phyloP scores from a whole-genome alignment of 352 stramenopile species.

The Saprolegnia diclina region DNA sequence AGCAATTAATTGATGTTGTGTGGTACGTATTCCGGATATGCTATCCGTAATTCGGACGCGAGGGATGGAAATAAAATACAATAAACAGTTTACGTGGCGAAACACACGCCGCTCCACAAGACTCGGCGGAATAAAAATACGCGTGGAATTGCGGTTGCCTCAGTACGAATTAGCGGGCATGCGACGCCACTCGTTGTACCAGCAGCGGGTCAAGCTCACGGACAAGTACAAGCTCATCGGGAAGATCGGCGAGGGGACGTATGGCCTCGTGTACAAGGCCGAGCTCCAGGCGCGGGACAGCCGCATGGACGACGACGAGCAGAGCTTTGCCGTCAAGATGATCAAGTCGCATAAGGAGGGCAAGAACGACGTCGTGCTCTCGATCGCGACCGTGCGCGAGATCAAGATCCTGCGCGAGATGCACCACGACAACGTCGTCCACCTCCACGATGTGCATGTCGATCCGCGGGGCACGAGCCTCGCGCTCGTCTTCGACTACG shows the following conservation, averaged over 20 bases:
- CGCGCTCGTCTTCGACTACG: slow-evolving; percentile 86
- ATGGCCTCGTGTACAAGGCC: slow-evolving; percentile 86
- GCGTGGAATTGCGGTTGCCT: not conserved
- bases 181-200: slow-evolving; percentile 24
- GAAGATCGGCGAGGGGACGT: slow-evolving; percentile 87
- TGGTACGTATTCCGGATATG: no score
- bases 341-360: slow-evolving; percentile 87
- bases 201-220: slow-evolving; percentile 45
- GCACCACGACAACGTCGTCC: slow-evolving; percentile 83
- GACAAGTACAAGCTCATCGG: slow-evolving; percentile 81
- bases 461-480: slow-evolving; percentile 77
- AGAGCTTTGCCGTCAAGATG: slow-evolving; percentile 85
- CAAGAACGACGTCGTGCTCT: slow-evolving; percentile 86
- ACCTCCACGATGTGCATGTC: slow-evolving; percentile 81
- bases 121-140: not conserved
- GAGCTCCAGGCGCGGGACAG: slow-evolving; percentile 36
- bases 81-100: no score
- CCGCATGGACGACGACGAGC: slow-evolving; percentile 54
- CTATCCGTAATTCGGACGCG: no score
- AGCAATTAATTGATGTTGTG: no score
- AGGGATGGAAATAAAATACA: no score
- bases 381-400: slow-evolving; percentile 82
- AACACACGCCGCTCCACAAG: not conserved
- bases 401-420: slow-evolving; percentile 86
- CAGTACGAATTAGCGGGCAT: not conserved